A percentile compares a stretch with the other conserved stretches of the same genome.
phyloP scores from a whole-genome alignment of 352 stramenopile genomes.

The Aphanomyces astaci region DNA sequence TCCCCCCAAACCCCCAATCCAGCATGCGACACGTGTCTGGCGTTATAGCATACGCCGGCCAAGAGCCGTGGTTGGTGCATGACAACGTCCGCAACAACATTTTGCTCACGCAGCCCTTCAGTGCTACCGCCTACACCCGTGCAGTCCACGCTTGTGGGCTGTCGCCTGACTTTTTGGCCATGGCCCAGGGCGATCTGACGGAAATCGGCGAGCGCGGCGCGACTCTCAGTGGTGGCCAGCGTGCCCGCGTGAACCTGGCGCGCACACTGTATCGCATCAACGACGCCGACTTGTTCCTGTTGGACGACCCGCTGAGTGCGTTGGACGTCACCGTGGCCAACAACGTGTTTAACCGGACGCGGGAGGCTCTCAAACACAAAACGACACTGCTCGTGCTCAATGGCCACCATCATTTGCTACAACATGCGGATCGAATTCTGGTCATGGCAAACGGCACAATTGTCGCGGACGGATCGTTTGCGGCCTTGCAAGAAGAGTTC shows the following conservation, averaged over 20 bases:
- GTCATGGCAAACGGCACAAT: slow-evolving; percentile 65
- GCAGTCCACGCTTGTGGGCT: slow-evolving; percentile 74
- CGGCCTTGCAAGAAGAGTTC: slow-evolving; percentile 41
- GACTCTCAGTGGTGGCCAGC: slow-evolving; percentile 95
- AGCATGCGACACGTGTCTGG: slow-evolving; percentile 38
- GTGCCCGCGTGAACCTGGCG: slow-evolving; percentile 88
- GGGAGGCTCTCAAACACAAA: slow-evolving; percentile 65
- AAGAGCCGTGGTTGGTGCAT: slow-evolving; percentile 89
- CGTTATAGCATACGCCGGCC: slow-evolving; percentile 73
- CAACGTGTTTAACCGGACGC: slow-evolving; percentile 94
- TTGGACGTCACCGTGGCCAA: slow-evolving; percentile 95
- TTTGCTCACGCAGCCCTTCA: slow-evolving; percentile 48
- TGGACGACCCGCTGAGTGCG: slow-evolving; percentile 95
- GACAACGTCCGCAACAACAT: slow-evolving; percentile 91
- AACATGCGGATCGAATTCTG: slow-evolving; percentile 44
- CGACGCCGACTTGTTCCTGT: slow-evolving; percentile 54
- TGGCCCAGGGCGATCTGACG: slow-evolving; percentile 89
- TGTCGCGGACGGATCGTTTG: slow-evolving; percentile 67
- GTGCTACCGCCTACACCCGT: slow-evolving; percentile 43
- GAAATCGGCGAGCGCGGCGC: slow-evolving; percentile 98
- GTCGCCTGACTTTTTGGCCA: slow-evolving; percentile 78
- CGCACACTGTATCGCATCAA: slow-evolving; percentile 84
- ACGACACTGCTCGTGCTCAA: slow-evolving; percentile 91
- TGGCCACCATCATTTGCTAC: slow-evolving; percentile 86
- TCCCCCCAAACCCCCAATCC: no score